A percentile compares a stretch with the other conserved stretches of the same genome.
phyloP scores from a whole-genome alignment of 352 stramenopile species.

The Pythium brachiatum region DNA sequence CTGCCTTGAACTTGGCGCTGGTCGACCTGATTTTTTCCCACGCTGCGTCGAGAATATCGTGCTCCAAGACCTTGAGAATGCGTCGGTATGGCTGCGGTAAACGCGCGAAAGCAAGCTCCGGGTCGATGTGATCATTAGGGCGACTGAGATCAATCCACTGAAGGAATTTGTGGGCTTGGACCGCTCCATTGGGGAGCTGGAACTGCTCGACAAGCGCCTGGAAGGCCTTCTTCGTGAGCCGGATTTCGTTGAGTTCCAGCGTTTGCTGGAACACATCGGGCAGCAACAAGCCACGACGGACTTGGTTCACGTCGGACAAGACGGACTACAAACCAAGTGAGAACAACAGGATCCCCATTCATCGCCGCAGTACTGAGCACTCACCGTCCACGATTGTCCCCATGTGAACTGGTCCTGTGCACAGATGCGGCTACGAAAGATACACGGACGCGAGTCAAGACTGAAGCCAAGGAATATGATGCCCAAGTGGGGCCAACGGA shows the following conservation, averaged over 20 bases:
- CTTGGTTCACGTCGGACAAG: conserved; percentile 30
- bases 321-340: conserved; percentile 21
- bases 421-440: conserved; percentile 11
- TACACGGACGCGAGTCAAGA: not conserved
- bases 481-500: not conserved
- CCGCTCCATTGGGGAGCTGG: conserved; percentile 35
- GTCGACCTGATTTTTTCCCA: conserved; percentile 45
- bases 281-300: conserved; percentile 34
- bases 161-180: conserved; percentile 43
- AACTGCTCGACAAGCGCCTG: conserved; percentile 43
- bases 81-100: conserved; percentile 72
- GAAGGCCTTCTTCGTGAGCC: conserved; percentile 27
- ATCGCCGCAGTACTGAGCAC: too few species aligned
- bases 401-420: conserved; percentile 26
- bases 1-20: conserved; percentile 41
- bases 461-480: too few species aligned
- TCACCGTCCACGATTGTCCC: conserved; percentile 29
- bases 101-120: conserved; percentile 49
- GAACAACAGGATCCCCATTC: too few species aligned
- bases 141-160: conserved; percentile 51
- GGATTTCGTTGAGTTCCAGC: conserved; percentile 48
- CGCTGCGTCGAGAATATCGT: conserved; percentile 54
- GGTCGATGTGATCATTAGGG: conserved; percentile 57
- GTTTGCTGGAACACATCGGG: conserved; percentile 44
- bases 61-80: conserved; percentile 61